Conservation (phyloP, 768 basidiomycete species). For the Bullera alba region DNA sequence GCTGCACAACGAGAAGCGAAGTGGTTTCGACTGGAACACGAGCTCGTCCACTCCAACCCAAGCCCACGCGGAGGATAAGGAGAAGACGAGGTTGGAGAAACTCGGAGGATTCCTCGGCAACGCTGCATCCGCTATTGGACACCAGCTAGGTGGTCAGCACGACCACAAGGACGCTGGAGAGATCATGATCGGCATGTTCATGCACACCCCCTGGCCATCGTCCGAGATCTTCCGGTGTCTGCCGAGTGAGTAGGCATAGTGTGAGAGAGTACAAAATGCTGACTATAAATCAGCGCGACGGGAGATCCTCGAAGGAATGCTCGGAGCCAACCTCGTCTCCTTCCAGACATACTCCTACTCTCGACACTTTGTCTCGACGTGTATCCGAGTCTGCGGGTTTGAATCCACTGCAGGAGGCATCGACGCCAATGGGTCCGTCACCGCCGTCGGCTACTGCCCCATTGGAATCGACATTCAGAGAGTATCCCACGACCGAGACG, state of each 20-base stretch:
- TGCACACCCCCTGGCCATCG: slow-evolving; percentile 96
- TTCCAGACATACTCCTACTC: slow-evolving; percentile 95
- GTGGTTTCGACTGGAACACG: slow-evolving; percentile 34
- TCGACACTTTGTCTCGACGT: slow-evolving; percentile 88
- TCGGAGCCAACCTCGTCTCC: slow-evolving; percentile 89
- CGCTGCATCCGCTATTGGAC: slow-evolving; percentile 28
- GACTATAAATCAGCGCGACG: slow-evolving; percentile 57
- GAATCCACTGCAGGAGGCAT: slow-evolving; percentile 67
- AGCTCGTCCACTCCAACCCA: slow-evolving; percentile 5
- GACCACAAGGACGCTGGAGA: slow-evolving; percentile 50
- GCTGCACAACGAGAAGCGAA: slow-evolving; percentile 15
- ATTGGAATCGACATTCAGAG: slow-evolving; percentile 92
- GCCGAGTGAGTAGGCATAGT: slow-evolving; percentile 58
- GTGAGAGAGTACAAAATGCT: slow-evolving; percentile 8
- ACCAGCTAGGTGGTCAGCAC: slow-evolving; percentile 12
- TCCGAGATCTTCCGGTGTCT: slow-evolving; percentile 92
- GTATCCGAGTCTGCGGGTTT: slow-evolving; percentile 92
- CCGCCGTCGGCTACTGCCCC: slow-evolving; percentile 78
- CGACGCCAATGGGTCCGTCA: slow-evolving; percentile 79
- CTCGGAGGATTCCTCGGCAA: slow-evolving; percentile 32
- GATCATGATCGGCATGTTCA: slow-evolving; percentile 75
- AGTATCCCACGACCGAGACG: slow-evolving; percentile 68
- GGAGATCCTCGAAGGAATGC: slow-evolving; percentile 95
- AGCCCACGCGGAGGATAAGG: background rate
- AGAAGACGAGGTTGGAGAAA: slow-evolving; percentile 4